Percentiles rank a stretch among this genome's conserved stretches.
phyloP scores from a whole-genome alignment of 2,329 filamentous ascomycete genomes.

The Diaporthe citri region DNA sequence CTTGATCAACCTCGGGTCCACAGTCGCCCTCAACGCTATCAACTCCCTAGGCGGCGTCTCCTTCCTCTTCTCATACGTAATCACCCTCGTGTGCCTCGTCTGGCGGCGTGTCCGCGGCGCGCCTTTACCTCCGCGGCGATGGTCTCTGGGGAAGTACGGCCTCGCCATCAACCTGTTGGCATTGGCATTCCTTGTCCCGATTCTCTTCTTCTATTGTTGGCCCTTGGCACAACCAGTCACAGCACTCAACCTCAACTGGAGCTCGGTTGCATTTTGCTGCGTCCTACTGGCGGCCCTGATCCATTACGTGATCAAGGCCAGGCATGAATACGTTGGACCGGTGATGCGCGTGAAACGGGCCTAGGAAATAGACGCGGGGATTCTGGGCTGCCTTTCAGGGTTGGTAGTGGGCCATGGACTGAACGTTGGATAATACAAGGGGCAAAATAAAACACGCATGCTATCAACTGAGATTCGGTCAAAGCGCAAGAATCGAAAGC shows the following conservation, averaged over 20 bases:
- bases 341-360: constrained; percentile 13
- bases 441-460: not conserved
- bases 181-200: not conserved
- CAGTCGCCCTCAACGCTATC: constrained; percentile 4
- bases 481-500: not conserved
- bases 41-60: constrained; percentile 6
- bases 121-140: not conserved
- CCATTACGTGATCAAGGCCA: not conserved
- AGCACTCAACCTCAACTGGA: constrained; percentile 15
- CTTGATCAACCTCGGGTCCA: not conserved
- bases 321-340: constrained; percentile 12
- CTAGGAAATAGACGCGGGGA: not conserved
- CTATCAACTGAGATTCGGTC: not conserved
- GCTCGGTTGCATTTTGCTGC: not conserved
- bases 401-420: not conserved
- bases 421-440: not conserved
- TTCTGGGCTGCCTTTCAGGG: no score
- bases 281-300: not conserved
- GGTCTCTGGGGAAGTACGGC: not conserved
- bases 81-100: constrained; percentile 5
- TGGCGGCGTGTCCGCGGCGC: not conserved
- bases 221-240: constrained; percentile 7
- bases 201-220: constrained; percentile 14
- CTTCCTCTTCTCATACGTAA: constrained; percentile 10
- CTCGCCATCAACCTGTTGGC: not conserved